phyloP scores from a whole-genome alignment of 2,329 filamentous ascomycete species.

The Cladosporium velox region DNA sequence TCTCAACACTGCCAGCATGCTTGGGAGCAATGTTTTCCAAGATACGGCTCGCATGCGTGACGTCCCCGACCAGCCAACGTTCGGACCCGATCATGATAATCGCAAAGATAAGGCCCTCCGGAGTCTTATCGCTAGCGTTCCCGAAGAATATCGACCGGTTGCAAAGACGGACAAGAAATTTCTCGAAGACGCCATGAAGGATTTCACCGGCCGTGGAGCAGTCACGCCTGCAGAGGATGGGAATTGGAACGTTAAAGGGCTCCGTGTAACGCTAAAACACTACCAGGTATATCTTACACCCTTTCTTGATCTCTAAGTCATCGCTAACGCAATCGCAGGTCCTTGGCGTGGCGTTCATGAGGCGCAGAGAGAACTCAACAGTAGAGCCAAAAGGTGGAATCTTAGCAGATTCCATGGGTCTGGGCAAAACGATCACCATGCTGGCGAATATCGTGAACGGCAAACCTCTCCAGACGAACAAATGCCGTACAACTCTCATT shows the following conservation, averaged over 20 bases:
- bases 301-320: no score
- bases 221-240: conserved; percentile 40
- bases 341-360: conserved; percentile 27
- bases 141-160: conserved; percentile 38
- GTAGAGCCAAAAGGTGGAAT: conserved; percentile 66
- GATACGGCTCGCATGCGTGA: conserved; percentile 27
- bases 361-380: conserved; percentile 44
- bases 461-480: conserved; percentile 23
- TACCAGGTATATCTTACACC: conserved; percentile 48
- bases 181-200: conserved; percentile 45
- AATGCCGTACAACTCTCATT: conserved; percentile 44
- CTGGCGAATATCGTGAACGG: conserved; percentile 50
- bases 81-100: conserved; percentile 4
- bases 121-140: conserved; percentile 44
- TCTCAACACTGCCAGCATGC: conserved; percentile 9
- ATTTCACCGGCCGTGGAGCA: conserved; percentile 39
- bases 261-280: conserved; percentile 48
- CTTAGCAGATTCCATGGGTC: conserved; percentile 69
- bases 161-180: conserved; percentile 40
- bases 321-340: no score
- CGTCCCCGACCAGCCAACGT: conserved; percentile 29
- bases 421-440: conserved; percentile 81
- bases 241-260: conserved; percentile 51
- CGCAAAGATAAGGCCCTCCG: conserved; percentile 40
- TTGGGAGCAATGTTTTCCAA: conserved; percentile 29